Percentiles rank a stretch among this genome's conserved stretches.
These are phyloP conservation scores for Stemphylium vesicarium DNA, from an alignment of 2,329 filamentous ascomycete species.

Conservation along the genomic window DNA sequence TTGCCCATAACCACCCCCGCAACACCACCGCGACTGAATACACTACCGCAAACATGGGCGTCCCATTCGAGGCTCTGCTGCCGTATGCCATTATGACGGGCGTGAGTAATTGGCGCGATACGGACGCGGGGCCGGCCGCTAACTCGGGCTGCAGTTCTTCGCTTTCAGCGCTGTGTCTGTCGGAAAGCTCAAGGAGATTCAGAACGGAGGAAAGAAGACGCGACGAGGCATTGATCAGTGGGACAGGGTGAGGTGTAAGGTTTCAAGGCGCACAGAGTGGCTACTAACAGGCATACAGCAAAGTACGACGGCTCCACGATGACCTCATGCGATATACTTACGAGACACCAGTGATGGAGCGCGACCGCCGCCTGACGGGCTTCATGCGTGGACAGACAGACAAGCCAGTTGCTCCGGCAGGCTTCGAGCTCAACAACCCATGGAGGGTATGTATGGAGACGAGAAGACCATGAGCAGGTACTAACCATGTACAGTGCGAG, in stretches of 20 bases:
- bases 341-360: conserved; percentile 66
- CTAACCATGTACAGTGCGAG: conserved; percentile 47
- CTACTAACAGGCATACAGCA: conserved; percentile 57
- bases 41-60: conserved; percentile 61
- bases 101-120: conserved; percentile 53
- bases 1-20: conserved; percentile 22
- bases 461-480: not conserved
- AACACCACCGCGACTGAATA: conserved; percentile 27
- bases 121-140: conserved; percentile 17
- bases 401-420: conserved; percentile 62
- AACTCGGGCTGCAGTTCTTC: conserved; percentile 60
- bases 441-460: conserved; percentile 63
- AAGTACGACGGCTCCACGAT: conserved; percentile 55
- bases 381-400: conserved; percentile 67
- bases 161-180: conserved; percentile 65
- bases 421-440: conserved; percentile 71
- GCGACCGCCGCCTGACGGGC: conserved; percentile 68
- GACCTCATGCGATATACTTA: conserved; percentile 43
- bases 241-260: conserved; percentile 63
- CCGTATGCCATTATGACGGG: conserved; percentile 68
- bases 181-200: conserved; percentile 63
- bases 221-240: conserved; percentile 67
- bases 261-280: conserved; percentile 13
- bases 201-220: conserved; percentile 68
- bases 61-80: conserved; percentile 70